Conservation (phyloP, 768 basidiomycete genomes). For the Kwoniella pini region DNA sequence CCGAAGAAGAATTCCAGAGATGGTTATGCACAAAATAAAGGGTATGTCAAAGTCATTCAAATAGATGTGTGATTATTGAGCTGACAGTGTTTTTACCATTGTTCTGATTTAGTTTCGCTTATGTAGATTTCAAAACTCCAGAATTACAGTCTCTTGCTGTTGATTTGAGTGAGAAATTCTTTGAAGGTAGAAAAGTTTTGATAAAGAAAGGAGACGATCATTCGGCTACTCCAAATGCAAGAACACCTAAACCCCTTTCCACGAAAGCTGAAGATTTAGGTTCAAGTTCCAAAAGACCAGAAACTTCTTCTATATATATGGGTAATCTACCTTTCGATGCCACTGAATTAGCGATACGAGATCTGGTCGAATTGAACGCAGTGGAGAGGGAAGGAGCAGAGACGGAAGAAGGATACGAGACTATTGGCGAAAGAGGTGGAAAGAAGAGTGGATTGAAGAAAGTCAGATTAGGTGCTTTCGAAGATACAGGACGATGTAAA, state of each 20-base stretch:
- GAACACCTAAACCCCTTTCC: constrained; percentile 56
- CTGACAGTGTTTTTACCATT: not conserved
- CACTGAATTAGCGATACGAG: constrained; percentile 72
- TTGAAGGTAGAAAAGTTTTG: constrained; percentile 82
- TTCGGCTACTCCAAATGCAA: constrained; percentile 59
- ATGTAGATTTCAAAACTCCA: constrained; percentile 83
- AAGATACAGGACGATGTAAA: constrained; percentile 92
- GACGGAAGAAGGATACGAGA: constrained; percentile 59
- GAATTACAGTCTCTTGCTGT: constrained; percentile 77
- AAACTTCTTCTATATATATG: constrained; percentile 74
- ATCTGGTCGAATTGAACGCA: constrained; percentile 69
- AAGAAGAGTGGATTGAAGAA: constrained; percentile 61
- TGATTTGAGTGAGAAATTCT: constrained; percentile 72
- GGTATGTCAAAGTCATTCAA: constrained; percentile 25
- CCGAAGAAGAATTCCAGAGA: constrained; percentile 66
- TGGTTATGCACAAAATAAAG: constrained; percentile 40
- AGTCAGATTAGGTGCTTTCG: constrained; percentile 91
- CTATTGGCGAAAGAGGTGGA: constrained; percentile 41
- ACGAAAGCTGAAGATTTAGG: constrained; percentile 47
- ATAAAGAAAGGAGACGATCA: constrained; percentile 86
- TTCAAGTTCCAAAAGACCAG: constrained; percentile 73
- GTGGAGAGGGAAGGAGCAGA: constrained; percentile 38
- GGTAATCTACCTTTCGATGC: constrained; percentile 92
- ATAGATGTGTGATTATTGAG: not conserved
- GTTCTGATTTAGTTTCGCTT: constrained; percentile 71